phyloP scores from a whole-genome alignment of 75 land plant species.

The Selaginella moellendorffii region DNA sequence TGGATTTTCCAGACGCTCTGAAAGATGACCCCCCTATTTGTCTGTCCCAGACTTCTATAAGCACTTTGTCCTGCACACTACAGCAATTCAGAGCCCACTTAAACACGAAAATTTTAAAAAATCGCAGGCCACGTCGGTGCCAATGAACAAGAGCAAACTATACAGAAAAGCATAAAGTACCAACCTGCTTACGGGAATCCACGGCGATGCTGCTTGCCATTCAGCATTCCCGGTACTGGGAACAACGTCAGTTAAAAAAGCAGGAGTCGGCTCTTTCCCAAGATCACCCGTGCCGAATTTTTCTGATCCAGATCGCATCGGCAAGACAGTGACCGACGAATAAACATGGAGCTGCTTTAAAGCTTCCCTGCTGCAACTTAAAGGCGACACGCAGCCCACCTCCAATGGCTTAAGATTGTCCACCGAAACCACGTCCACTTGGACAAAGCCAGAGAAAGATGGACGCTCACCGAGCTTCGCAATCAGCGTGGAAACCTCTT shows the following conservation, averaged over 20 bases:
- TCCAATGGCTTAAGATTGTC: constrained; percentile 8
- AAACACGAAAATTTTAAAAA: neutral
- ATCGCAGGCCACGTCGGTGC: neutral
- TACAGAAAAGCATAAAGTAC: neutral
- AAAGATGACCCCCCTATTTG: too few relatives aligned
- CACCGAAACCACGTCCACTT: constrained; percentile 11
- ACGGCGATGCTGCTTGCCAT: constrained; percentile 12
- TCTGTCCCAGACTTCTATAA: constrained; percentile 17
- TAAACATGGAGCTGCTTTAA: constrained; percentile 6
- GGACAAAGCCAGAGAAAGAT: constrained; percentile 16
- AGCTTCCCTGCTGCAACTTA: neutral
- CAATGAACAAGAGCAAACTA: neutral
- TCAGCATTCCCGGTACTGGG: constrained; percentile 12
- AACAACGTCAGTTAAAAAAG: constrained; percentile 13
- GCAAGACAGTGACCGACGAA: constrained; percentile 14
- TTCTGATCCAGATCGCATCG: neutral
- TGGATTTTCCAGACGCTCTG: neutral
- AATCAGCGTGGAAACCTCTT: constrained; percentile 5
- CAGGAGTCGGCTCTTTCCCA: constrained; percentile 1
- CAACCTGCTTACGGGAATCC: constrained; percentile 19
- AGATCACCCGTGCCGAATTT: constrained; percentile 1
- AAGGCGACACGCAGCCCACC: neutral
- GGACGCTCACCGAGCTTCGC: constrained; percentile 6
- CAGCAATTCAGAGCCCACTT: neutral
- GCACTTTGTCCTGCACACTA: constrained; percentile 18